phyloP scores from a whole-genome alignment of 2,329 filamentous ascomycete species.

The Phaeosphaeria sp. region DNA sequence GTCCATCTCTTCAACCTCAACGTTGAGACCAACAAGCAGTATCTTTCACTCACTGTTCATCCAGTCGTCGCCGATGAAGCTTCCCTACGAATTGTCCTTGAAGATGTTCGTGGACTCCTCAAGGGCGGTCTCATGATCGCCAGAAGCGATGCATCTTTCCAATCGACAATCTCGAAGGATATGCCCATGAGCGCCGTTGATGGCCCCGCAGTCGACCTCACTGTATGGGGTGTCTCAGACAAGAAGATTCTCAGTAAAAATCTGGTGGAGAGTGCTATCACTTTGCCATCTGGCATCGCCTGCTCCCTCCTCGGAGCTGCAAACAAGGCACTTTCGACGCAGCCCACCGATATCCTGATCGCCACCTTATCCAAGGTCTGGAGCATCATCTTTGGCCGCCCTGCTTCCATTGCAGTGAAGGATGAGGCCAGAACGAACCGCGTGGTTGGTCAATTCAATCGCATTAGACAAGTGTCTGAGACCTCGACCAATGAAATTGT shows the following conservation, averaged over 20 bases:
- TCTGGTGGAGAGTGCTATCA: slow-evolving; percentile 8
- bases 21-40: slow-evolving; percentile 8
- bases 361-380: slow-evolving; percentile 51
- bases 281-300: slow-evolving; percentile 12
- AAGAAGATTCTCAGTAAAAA: slow-evolving; percentile 3
- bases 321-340: slow-evolving; percentile 56
- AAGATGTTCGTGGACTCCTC: slow-evolving; percentile 21
- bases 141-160: slow-evolving; percentile 17
- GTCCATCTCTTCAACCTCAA: slow-evolving; percentile 13
- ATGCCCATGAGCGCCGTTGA: neutral
- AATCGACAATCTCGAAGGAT: slow-evolving; percentile 6
- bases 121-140: slow-evolving; percentile 12
- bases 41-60: slow-evolving; percentile 12
- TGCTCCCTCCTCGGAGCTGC: slow-evolving; percentile 9
- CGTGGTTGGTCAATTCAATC: slow-evolving; percentile 18
- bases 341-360: slow-evolving; percentile 60
- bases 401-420: slow-evolving; percentile 11
- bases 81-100: slow-evolving; percentile 19
- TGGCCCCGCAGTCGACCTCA: slow-evolving; percentile 5
- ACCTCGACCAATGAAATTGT: slow-evolving; percentile 9
- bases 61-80: slow-evolving; percentile 17
- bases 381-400: slow-evolving; percentile 37
- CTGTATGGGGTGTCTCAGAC: slow-evolving; percentile 12
- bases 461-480: slow-evolving; percentile 11
- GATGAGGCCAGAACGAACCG: slow-evolving; percentile 10